Percentiles rank a stretch among this genome's conserved stretches.
These are phyloP conservation scores for Gracilaria vermiculophylla DNA, from an alignment of 23 red algal genomes.

Conservation along the genomic window DNA sequence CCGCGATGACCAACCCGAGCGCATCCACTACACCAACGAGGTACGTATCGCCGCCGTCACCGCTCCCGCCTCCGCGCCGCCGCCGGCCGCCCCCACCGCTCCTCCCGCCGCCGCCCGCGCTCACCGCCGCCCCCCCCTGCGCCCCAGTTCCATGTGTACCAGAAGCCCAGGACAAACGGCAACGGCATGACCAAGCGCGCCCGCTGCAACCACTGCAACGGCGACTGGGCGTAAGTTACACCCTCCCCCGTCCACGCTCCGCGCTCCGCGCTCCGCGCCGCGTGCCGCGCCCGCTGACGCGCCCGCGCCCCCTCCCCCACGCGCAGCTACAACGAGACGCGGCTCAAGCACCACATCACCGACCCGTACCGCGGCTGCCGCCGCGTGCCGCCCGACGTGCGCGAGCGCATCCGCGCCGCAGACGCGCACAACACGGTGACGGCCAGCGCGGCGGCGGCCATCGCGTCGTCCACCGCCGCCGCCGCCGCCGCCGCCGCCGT, in stretches of 20 bases:
- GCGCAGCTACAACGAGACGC: slow-evolving; percentile 54
- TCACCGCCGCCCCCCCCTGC: not conserved
- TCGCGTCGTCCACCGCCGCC: not conserved
- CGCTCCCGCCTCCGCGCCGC: not conserved
- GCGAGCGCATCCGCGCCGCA: slow-evolving; percentile 42
- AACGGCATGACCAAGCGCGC: slow-evolving; percentile 57
- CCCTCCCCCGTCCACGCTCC: too few species aligned
- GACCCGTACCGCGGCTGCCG: slow-evolving; percentile 55
- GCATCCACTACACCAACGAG: slow-evolving; percentile 59
- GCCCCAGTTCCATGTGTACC: slow-evolving; percentile 52
- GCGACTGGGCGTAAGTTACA: slow-evolving; percentile 71
- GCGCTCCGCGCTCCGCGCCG: too few species aligned
- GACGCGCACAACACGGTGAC: slow-evolving; percentile 5
- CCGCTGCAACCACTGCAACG: slow-evolving; percentile 44
- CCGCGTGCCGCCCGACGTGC: slow-evolving; percentile 38
- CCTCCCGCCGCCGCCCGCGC: not conserved
- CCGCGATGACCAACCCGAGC: slow-evolving; percentile 2
- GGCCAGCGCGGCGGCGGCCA: not conserved
- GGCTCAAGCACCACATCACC: slow-evolving; percentile 59
- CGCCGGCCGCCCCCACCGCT: not conserved
- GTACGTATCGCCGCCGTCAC: not conserved
- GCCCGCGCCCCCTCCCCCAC: not conserved
- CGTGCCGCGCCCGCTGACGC: too few species aligned
- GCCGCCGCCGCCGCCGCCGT: not conserved
- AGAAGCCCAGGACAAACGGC: slow-evolving; percentile 28